phyloP scores from a whole-genome alignment of 768 basidiomycete genomes.

The Rhodotorula paludigena region DNA sequence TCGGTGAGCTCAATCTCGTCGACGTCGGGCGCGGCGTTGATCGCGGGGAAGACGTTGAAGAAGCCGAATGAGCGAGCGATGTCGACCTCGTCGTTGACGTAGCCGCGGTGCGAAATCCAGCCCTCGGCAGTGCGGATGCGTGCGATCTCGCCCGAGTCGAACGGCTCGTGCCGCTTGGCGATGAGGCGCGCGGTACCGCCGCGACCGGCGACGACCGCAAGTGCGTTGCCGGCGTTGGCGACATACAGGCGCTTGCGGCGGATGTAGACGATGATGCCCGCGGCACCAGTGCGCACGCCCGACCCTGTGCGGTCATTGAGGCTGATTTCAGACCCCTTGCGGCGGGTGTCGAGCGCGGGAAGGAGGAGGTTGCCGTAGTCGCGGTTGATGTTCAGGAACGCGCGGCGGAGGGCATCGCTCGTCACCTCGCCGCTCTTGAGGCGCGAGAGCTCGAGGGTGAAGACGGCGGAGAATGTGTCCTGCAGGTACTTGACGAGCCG shows the following conservation, averaged over 20 bases:
- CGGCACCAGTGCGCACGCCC: slow-evolving; percentile 67
- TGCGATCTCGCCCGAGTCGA: slow-evolving; percentile 72
- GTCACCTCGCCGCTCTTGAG: slow-evolving; percentile 57
- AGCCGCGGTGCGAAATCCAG: slow-evolving; percentile 84
- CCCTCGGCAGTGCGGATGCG: slow-evolving; percentile 90
- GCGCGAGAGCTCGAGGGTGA: slow-evolving; percentile 58
- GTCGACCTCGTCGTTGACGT: slow-evolving; percentile 85
- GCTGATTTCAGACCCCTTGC: slow-evolving; percentile 36
- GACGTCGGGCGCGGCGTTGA: slow-evolving; percentile 83
- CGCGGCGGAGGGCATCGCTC: slow-evolving; percentile 71
- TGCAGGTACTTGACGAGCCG: slow-evolving; percentile 75
- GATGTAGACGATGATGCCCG: slow-evolving; percentile 81
- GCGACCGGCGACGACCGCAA: slow-evolving; percentile 62
- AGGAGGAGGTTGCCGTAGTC: slow-evolving; percentile 63
- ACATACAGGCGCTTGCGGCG: slow-evolving; percentile 72
- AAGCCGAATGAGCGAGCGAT: slow-evolving; percentile 91
- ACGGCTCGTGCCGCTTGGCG: slow-evolving; percentile 81
- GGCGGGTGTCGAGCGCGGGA: slow-evolving; percentile 31
- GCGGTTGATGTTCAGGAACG: slow-evolving; percentile 83
- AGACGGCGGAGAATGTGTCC: slow-evolving; percentile 66
- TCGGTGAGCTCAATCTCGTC: slow-evolving; percentile 64
- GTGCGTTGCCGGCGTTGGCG: slow-evolving; percentile 80
- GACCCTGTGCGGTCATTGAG: slow-evolving; percentile 21
- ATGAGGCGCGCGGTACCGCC: slow-evolving; percentile 66
- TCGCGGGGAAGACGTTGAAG: slow-evolving; percentile 78